These are phyloP conservation scores for Scheffersomyces spartinae DNA, from an alignment of 805 yeast genomes.

Conservation along the genomic window DNA sequence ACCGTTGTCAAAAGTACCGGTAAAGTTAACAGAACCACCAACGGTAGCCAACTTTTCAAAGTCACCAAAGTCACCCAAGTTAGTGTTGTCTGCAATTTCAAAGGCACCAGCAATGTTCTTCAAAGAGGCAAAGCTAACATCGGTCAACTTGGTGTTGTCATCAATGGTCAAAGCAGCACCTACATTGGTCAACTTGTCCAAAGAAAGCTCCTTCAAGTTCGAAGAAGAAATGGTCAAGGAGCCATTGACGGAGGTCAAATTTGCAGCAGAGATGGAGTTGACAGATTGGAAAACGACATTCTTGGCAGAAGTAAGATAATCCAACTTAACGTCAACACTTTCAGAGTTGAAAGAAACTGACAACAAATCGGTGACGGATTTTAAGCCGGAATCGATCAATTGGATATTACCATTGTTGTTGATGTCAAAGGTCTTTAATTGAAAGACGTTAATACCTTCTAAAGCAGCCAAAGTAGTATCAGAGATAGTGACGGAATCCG, in stretches of 20 bases:
- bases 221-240: slow-evolving; percentile 74
- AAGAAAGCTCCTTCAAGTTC: slow-evolving; percentile 44
- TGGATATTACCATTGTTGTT: slow-evolving; percentile 84
- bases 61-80: slow-evolving; percentile 53
- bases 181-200: slow-evolving; percentile 44
- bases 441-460: slow-evolving; percentile 47
- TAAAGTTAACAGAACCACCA: slow-evolving; percentile 79
- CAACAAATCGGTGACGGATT: slow-evolving; percentile 62
- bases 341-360: slow-evolving; percentile 82
- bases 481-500: slow-evolving; percentile 57
- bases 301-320: slow-evolving; percentile 73
- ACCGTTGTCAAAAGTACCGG: slow-evolving; percentile 75
- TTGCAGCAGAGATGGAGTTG: slow-evolving; percentile 56
- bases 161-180: slow-evolving; percentile 75
- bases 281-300: slow-evolving; percentile 79
- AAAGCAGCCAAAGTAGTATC: slow-evolving; percentile 63
- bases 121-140: slow-evolving; percentile 58
- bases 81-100: slow-evolving; percentile 74
- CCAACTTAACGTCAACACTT: slow-evolving; percentile 55
- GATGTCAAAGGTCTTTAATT: slow-evolving; percentile 50
- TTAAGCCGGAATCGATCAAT: slow-evolving; percentile 59
- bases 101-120: slow-evolving; percentile 87
- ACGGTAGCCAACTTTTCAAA: slow-evolving; percentile 64
- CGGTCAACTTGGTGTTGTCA: slow-evolving; percentile 63
- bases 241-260: slow-evolving; percentile 63